phyloP scores from a whole-genome alignment of 371 early-diverging fungal species.

The Rhizomucor miehei region DNA sequence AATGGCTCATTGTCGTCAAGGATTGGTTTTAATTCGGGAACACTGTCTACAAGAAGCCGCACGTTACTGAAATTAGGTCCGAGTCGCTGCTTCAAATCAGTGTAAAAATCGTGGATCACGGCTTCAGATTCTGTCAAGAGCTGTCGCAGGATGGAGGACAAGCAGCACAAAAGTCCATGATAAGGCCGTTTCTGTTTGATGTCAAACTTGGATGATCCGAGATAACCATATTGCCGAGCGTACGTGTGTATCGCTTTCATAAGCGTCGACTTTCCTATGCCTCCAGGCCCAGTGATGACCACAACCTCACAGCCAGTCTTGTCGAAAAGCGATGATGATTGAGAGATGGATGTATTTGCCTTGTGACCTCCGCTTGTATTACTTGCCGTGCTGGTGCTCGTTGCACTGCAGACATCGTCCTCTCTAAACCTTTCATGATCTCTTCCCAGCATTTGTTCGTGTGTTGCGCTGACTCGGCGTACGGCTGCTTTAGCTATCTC shows the following conservation, averaged over 20 bases:
- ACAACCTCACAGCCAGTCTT: constrained; percentile 26
- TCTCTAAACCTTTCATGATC: no score
- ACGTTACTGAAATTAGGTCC: constrained; percentile 43
- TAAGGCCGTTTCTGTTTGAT: constrained; percentile 41
- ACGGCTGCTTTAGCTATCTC: constrained; percentile 28
- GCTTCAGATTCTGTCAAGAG: constrained; percentile 41
- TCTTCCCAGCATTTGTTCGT: not conserved
- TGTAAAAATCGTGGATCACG: constrained; percentile 35
- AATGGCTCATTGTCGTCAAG: constrained; percentile 21
- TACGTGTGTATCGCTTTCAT: constrained; percentile 24
- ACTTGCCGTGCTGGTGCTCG: no score
- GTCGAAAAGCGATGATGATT: constrained; percentile 5
- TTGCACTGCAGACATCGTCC: no score
- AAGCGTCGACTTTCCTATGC: constrained; percentile 41
- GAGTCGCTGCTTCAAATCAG: constrained; percentile 29
- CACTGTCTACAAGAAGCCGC: constrained; percentile 34
- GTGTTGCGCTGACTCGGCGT: constrained; percentile 11
- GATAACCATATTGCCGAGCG: constrained; percentile 39
- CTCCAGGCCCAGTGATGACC: constrained; percentile 38
- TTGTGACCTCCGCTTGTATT: not conserved
- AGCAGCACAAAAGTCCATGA: constrained; percentile 35
- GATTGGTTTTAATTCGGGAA: constrained; percentile 43
- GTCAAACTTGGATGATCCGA: constrained; percentile 45
- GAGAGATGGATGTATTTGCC: no score
- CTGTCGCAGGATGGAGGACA: constrained; percentile 39